Evolutionary conservation across 2,329 filamentous ascomycete species (phyloP).

Genomic region (Neofusicoccum parvum): DNA sequence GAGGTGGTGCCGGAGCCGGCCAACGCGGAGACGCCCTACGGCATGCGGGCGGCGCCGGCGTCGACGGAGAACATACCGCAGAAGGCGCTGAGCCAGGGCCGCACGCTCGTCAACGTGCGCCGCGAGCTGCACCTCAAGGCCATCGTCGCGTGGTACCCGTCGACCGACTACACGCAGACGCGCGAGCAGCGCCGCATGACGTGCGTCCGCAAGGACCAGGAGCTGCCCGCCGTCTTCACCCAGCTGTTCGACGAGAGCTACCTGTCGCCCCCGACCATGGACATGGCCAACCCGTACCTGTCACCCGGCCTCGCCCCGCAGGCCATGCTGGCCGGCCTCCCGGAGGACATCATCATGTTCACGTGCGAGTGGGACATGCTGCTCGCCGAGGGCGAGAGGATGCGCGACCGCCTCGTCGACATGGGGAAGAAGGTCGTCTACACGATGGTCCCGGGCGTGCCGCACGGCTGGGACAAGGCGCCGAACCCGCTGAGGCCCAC

Average conservation of each 20-base stretch:
- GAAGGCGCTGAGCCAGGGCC: slow-evolving; percentile 14
- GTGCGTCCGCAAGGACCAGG: slow-evolving; percentile 55
- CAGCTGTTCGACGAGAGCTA: slow-evolving; percentile 56
- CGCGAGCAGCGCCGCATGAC: slow-evolving; percentile 61
- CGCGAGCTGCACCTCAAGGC: slow-evolving; percentile 54
- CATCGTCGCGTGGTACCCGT: slow-evolving; percentile 64
- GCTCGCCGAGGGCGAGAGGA: slow-evolving; percentile 62
- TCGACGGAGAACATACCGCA: slow-evolving; percentile 18
- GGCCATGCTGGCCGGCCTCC: slow-evolving; percentile 56
- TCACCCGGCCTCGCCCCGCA: slow-evolving; percentile 60
- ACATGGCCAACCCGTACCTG: slow-evolving; percentile 60
- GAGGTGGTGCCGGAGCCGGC: slow-evolving; percentile 38
- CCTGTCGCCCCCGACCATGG: slow-evolving; percentile 49
- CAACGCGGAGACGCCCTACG: slow-evolving; percentile 26
- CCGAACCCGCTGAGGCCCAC: slow-evolving; percentile 61
- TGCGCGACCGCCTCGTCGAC: slow-evolving; percentile 60
- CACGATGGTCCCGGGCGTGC: slow-evolving; percentile 59
- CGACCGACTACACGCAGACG: slow-evolving; percentile 63
- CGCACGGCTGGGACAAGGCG: slow-evolving; percentile 69
- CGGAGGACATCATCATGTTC: slow-evolving; percentile 63
- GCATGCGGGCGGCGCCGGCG: slow-evolving; percentile 11
- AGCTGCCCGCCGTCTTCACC: slow-evolving; percentile 54
- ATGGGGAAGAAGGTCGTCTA: slow-evolving; percentile 61
- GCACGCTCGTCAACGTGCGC: slow-evolving; percentile 19
- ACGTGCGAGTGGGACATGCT: slow-evolving; percentile 70